These are phyloP conservation scores for Beauveria varroae DNA, from an alignment of 2,329 filamentous ascomycete species.

Conservation along the genomic window DNA sequence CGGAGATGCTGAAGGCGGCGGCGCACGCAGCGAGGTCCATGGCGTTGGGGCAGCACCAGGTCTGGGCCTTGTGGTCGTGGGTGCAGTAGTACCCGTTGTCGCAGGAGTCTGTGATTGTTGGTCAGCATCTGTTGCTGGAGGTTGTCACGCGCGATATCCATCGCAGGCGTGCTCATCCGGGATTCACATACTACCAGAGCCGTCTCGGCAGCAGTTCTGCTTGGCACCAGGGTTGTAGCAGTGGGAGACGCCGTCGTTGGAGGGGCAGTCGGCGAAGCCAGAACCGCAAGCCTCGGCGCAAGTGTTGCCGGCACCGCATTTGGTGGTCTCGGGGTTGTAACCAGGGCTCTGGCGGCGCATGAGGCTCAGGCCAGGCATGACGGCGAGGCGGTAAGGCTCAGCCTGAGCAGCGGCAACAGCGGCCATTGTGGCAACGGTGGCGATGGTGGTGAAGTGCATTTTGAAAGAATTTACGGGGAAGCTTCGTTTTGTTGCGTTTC, in stretches of 20 bases:
- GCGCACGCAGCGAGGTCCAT: slow-evolving; percentile 49
- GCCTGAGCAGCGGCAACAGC: slow-evolving; percentile 23
- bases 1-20: slow-evolving; percentile 40
- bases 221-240: slow-evolving; percentile 47
- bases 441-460: slow-evolving; percentile 29
- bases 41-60: slow-evolving; percentile 54
- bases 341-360: slow-evolving; percentile 36
- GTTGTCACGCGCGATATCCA: not conserved
- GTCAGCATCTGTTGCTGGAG: not conserved
- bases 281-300: slow-evolving; percentile 50
- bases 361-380: slow-evolving; percentile 34
- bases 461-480: slow-evolving; percentile 15
- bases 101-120: slow-evolving; percentile 45
- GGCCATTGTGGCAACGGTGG: slow-evolving; percentile 27
- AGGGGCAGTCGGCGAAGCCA: slow-evolving; percentile 41
- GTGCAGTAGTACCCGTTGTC: slow-evolving; percentile 56
- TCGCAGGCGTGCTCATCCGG: not conserved
- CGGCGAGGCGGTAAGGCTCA: slow-evolving; percentile 30
- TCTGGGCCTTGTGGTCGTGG: slow-evolving; percentile 40
- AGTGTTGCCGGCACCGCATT: slow-evolving; percentile 42
- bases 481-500: too few relatives aligned
- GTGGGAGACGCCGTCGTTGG: slow-evolving; percentile 42
- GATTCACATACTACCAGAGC: slow-evolving; percentile 46
- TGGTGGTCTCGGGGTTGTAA: slow-evolving; percentile 41
- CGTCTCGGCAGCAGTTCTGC: slow-evolving; percentile 51